These are phyloP conservation scores for Epichloe gansuensis DNA, from an alignment of 2,329 filamentous ascomycete genomes.

Conservation along the genomic window DNA sequence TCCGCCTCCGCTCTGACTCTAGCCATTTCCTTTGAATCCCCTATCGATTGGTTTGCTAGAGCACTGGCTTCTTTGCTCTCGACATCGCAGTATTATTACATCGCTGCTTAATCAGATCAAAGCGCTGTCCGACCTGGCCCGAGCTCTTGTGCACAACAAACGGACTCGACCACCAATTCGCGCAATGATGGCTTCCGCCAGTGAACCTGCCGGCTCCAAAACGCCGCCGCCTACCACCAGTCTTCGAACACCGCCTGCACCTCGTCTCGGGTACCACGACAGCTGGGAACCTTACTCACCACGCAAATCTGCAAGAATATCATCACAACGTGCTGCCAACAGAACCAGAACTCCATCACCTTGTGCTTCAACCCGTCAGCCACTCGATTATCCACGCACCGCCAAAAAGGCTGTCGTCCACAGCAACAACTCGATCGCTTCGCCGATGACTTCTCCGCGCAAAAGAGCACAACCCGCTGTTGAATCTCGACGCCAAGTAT, in stretches of 20 bases:
- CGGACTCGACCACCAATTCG: background rate
- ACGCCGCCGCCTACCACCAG: conserved; percentile 50
- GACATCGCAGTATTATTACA: conserved; percentile 7
- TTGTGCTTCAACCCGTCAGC: conserved; percentile 21
- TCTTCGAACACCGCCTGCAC: conserved; percentile 56
- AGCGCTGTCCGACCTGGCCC: background rate
- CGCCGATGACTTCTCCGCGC: conserved; percentile 34
- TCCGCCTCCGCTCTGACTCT: background rate
- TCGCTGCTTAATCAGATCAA: background rate
- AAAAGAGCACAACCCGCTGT: conserved; percentile 38
- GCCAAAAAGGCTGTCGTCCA: conserved; percentile 20
- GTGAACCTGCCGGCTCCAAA: conserved; percentile 3
- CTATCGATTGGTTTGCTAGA: conserved; percentile 4
- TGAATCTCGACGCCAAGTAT: conserved; percentile 35
- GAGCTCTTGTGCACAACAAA: background rate
- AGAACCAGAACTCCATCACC: conserved; percentile 51
- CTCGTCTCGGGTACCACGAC: conserved; percentile 55
- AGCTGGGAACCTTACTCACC: conserved; percentile 62
- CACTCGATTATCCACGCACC: conserved; percentile 20
- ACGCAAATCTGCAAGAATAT: conserved; percentile 55
- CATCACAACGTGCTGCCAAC: conserved; percentile 37
- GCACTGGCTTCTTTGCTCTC: conserved; percentile 7
- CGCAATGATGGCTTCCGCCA: conserved; percentile 17
- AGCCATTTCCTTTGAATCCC: background rate
- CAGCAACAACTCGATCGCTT: conserved; percentile 21